Evolutionary conservation across 1,284 basidiomycete genomes (phyloP), one percentile per base, ranked within the genome.

Genomic region (Volvariella surrecta): DNA sequence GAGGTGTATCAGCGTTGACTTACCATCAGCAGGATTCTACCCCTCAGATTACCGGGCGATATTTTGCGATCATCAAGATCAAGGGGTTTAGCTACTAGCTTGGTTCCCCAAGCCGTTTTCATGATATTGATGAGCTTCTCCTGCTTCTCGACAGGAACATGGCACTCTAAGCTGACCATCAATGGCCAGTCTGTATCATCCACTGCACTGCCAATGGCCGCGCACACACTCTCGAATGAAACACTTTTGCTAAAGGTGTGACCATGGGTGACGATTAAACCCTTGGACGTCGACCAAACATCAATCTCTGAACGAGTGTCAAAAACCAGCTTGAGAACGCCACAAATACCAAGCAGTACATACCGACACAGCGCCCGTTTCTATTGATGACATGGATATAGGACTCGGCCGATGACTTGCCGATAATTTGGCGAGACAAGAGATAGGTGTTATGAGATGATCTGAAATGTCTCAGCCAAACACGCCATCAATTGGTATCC

Each of bases 361-460:
- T 45, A 62, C 62, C 62, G 21, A 84, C 75, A 52, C 79, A 82
- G 30, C 77, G 69, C 3, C 68, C 74, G 37, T 70, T 66, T 3
- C 71, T 66, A 19, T 60, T 60, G 11, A 82, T 59, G 32, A 80
- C 76, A 47, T 79, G 70, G 3, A 64, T 70, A 53, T 83, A 83
- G 0, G 68, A 69, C 1, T 66, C 63, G 1, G 76, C 65, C 4
- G 76, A 78, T 3, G 76, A 63, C 28, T 64, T 66, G 2, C 80
- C 80, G 19, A 79, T 59, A 10, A 83, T 57, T 54, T 82, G 81
- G 37, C 76, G 67, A 1, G 71, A 70, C 2, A 79, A 61, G 2
- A 84, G 69, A 49, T 83, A 83, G 2, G 80, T 82, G 52, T 81
- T 81, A 50, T 81, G 79, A 0, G 78, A 82, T 1, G 77, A 76